Evolutionary conservation across 257 asterid genomes (phyloP).

Genomic region (Mitragyna speciosa): DNA sequence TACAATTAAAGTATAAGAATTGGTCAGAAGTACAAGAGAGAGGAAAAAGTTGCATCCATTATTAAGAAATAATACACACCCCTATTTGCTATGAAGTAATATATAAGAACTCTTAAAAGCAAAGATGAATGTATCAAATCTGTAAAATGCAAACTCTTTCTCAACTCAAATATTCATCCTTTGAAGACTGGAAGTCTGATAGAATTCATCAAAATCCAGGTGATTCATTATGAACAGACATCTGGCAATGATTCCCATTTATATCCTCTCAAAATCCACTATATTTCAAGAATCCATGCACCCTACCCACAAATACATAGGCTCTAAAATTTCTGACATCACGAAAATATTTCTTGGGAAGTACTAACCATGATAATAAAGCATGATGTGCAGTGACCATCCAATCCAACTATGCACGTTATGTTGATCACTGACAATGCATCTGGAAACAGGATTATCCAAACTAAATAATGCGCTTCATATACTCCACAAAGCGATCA

Average conservation of each 20-base stretch:
- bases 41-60: background rate
- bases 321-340: background rate
- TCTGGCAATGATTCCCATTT: background rate
- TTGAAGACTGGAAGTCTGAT: background rate
- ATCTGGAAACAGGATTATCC: background rate
- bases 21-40: background rate
- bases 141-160: background rate
- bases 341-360: background rate
- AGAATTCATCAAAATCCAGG: background rate
- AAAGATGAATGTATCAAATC: background rate
- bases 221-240: background rate
- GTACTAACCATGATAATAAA: background rate
- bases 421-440: background rate
- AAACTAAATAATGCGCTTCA: background rate
- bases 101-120: background rate
- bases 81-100: background rate
- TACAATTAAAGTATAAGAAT: background rate
- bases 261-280: background rate
- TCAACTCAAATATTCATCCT: background rate
- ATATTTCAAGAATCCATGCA: background rate
- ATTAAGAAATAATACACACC: background rate
- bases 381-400: background rate
- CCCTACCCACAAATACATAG: background rate
- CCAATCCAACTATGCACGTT: background rate
- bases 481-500: background rate